Conservation (phyloP, 1,284 basidiomycete genomes). For the Cryptococcus deneoformans region DNA sequence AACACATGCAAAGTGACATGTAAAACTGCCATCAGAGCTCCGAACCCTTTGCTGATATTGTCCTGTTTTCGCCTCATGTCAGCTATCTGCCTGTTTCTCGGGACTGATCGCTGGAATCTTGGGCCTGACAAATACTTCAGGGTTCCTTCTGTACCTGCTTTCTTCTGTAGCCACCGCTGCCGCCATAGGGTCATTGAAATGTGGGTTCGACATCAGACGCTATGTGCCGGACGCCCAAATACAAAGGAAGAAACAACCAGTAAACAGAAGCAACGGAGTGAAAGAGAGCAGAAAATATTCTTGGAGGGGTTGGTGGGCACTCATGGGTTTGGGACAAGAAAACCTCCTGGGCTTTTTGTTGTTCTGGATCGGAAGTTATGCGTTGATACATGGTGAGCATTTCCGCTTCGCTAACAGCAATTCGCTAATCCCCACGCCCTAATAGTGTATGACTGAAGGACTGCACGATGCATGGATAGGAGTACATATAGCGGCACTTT, state of each 20-base stretch:
- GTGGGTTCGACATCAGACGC: slow-evolving; percentile 53
- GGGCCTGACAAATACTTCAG: slow-evolving; percentile 75
- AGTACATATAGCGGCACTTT: neutral
- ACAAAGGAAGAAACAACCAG: neutral
- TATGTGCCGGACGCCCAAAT: slow-evolving; percentile 37
- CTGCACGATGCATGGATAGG: neutral
- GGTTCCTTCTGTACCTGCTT: slow-evolving; percentile 71
- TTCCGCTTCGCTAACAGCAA: slow-evolving; percentile 4
- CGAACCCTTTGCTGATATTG: no score
- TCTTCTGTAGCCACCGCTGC: slow-evolving; percentile 65
- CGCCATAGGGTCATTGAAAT: slow-evolving; percentile 66
- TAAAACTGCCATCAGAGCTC: no score
- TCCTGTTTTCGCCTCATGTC: no score
- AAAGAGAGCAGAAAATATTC: no score
- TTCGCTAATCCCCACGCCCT: neutral
- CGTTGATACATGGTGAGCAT: slow-evolving; percentile 35
- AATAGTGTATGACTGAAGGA: neutral
- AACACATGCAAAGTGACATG: neutral
- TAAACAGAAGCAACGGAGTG: neutral
- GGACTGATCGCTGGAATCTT: slow-evolving; percentile 64
- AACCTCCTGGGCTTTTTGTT: slow-evolving; percentile 81
- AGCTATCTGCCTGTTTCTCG: slow-evolving; percentile 59
- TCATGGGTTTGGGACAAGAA: slow-evolving; percentile 77
- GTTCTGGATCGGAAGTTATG: slow-evolving; percentile 82
- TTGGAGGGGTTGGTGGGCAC: slow-evolving; percentile 53